Evolutionary conservation across 495 filamentous ascomycete genomes (phyloP).

Genomic region (Extremus antarcticus): DNA sequence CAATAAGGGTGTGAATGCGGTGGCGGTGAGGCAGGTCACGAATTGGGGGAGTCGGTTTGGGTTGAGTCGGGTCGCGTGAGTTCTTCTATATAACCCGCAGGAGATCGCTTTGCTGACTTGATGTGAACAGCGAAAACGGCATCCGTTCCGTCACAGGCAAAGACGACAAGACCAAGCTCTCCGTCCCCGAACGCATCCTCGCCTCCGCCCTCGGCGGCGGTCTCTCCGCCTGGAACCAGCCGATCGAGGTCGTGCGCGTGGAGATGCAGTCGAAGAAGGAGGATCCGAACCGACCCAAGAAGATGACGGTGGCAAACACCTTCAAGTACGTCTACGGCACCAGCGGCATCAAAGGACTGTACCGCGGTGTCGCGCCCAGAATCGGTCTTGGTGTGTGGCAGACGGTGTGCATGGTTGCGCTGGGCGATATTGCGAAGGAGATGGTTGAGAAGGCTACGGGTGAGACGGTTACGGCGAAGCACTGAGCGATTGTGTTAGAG

Average conservation of each 20-base stretch:
- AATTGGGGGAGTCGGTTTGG: constrained; percentile 98
- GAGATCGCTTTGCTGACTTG: background rate
- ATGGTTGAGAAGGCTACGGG: constrained; percentile 96
- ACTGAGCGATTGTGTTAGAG: too few relatives aligned
- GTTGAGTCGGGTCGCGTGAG: constrained; percentile 63
- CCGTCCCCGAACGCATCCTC: constrained; percentile 74
- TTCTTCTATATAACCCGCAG: background rate
- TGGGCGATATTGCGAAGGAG: constrained; percentile 97
- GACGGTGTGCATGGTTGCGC: constrained; percentile 98
- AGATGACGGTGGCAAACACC: constrained; percentile 90
- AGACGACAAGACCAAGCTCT: constrained; percentile 58
- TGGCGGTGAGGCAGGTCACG: constrained; percentile 96
- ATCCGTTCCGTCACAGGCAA: constrained; percentile 77
- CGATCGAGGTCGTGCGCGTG: constrained; percentile 97
- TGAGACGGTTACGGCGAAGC: constrained; percentile 89
- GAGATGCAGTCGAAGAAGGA: constrained; percentile 99
- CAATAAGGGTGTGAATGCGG: constrained; percentile 96
- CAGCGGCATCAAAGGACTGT: constrained; percentile 86
- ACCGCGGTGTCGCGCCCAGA: constrained; percentile 88
- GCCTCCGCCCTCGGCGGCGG: constrained; percentile 85
- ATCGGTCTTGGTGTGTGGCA: constrained; percentile 97
- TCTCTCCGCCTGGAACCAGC: constrained; percentile 95
- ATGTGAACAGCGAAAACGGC: constrained; percentile 47
- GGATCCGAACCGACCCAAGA: constrained; percentile 95
- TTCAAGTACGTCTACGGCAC: constrained; percentile 83